Percentiles rank a stretch among this genome's conserved stretches.
phyloP scores from a whole-genome alignment of 257 asterid species.

The Fraxinus quadrangulata region DNA sequence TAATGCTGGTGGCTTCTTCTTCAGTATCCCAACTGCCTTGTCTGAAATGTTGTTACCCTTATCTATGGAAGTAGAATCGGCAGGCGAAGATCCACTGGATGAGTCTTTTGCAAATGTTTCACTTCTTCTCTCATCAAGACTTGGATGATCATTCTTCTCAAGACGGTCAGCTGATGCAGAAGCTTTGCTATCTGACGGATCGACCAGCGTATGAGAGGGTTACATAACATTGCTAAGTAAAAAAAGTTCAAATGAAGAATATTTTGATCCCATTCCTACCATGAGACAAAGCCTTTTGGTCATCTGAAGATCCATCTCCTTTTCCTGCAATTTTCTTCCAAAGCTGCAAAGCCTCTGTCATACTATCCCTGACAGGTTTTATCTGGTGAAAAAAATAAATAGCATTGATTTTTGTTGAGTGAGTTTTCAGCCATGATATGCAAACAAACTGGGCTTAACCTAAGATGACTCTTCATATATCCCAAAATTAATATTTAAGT shows the following conservation, averaged over 20 bases:
- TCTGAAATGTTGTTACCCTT: conserved; percentile 64
- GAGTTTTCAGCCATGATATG: conserved; percentile 12
- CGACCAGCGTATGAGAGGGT: conserved; percentile 26
- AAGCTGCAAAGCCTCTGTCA: conserved; percentile 90
- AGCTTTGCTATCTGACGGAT: conserved; percentile 60
- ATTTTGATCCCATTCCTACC: conserved; percentile 46
- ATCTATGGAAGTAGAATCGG: conserved; percentile 48
- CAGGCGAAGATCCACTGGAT: conserved; percentile 53
- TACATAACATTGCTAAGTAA: conserved; percentile 8
- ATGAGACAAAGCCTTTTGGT: conserved; percentile 58
- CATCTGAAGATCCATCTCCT: conserved; percentile 80
- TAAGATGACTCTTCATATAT: conserved; percentile 17
- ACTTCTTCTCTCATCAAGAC: conserved; percentile 46
- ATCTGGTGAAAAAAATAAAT: conserved; percentile 46
- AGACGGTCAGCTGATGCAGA: conserved; percentile 61
- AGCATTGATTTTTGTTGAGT: conserved; percentile 18
- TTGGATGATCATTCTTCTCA: conserved; percentile 49
- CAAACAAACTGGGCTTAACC: conserved; percentile 7
- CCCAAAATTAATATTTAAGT: conserved; percentile 18
- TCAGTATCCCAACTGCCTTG: conserved; percentile 86
- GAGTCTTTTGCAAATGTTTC: conserved; percentile 49
- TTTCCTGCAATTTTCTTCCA: conserved; percentile 94
- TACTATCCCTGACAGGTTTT: conserved; percentile 91
- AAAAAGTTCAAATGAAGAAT: conserved; percentile 1
- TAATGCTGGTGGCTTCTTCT: conserved; percentile 83